Percentiles rank a stretch among this genome's conserved stretches.
Conservation (phyloP, 306 rosid genomes). For the Glycyrrhiza uralensis region DNA sequence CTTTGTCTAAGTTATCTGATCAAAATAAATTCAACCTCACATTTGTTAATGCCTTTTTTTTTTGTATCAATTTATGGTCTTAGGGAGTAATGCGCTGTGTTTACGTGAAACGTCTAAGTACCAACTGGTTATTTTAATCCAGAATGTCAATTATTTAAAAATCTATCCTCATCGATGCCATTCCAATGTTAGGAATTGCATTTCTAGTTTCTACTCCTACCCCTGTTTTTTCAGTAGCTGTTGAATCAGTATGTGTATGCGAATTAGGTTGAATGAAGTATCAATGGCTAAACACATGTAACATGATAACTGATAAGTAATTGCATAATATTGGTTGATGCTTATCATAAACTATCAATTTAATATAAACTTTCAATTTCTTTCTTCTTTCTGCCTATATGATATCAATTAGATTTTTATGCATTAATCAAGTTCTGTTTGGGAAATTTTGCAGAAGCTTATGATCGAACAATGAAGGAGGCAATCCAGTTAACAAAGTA, state of each 20-base stretch:
- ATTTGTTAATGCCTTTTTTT: neutral
- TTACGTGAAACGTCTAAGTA: neutral
- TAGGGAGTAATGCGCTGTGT: neutral
- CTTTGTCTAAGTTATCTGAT: neutral
- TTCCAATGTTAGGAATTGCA: neutral
- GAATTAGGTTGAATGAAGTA: neutral
- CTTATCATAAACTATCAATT: neutral
- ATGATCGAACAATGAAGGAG: slow-evolving; percentile 66
- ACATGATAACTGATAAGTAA: neutral
- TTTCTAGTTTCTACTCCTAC: neutral
- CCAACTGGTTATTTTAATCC: neutral
- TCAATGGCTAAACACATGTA: neutral
- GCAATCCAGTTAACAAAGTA: slow-evolving; percentile 67
- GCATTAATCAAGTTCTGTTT: slow-evolving; percentile 18
- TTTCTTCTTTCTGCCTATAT: neutral
- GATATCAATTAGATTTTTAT: neutral
- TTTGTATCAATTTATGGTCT: neutral
- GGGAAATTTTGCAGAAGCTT: slow-evolving; percentile 59
- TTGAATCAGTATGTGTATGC: neutral
- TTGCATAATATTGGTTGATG: neutral
- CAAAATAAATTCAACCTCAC: neutral
- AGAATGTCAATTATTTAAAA: neutral
- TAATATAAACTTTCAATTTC: neutral
- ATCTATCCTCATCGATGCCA: neutral
- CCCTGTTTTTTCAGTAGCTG: neutral